Conservation (phyloP, 225 moss, liverwort and hornwort species). For the Pleurozium schreberi region DNA sequence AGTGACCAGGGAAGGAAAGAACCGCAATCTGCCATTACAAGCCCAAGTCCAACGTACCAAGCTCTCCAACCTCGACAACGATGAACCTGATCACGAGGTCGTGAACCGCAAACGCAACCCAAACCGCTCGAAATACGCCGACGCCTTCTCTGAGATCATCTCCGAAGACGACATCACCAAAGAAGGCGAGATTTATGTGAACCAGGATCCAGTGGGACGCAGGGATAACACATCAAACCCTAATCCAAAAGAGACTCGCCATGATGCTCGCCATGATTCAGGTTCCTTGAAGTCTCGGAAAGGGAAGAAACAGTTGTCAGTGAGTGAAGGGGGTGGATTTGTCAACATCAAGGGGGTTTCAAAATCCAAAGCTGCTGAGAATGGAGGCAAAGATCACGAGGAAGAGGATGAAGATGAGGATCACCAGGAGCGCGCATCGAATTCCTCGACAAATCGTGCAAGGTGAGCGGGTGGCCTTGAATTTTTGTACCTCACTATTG, state of each 20-base stretch:
- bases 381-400: background rate
- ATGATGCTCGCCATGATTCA: background rate
- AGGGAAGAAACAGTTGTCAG: conserved; percentile 1
- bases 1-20: background rate
- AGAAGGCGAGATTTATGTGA: conserved; percentile 24
- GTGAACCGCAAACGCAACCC: background rate
- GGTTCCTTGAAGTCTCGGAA: background rate
- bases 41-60: conserved; percentile 31
- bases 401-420: background rate
- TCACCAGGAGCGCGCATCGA: background rate
- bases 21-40: conserved; percentile 5
- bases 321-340: conserved; percentile 13
- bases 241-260: background rate
- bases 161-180: conserved; percentile 4
- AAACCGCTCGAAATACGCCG: conserved; percentile 19
- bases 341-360: conserved; percentile 19
- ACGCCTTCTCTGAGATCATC: conserved; percentile 40
- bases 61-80: conserved; percentile 33
- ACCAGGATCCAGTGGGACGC: conserved; percentile 31
- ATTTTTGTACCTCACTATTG: background rate
- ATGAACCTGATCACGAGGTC: conserved; percentile 32
- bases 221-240: background rate
- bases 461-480: conserved; percentile 1
- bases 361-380: background rate
- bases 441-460: background rate